Conservation (phyloP, 2,329 filamentous ascomycete species). For the Mollisiaceae sp. region DNA sequence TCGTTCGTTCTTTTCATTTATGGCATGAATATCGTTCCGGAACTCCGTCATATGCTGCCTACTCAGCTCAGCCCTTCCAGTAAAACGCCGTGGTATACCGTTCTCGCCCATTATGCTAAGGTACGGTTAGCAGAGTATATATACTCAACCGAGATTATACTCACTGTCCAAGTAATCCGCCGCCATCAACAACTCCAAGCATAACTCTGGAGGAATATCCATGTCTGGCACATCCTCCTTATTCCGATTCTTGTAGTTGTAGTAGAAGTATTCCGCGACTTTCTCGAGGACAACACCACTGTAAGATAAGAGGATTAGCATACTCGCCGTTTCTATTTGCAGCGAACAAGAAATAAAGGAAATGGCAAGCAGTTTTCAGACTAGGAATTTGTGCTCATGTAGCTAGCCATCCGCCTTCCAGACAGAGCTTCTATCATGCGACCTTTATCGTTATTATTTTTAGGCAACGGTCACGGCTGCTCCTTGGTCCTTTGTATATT, state of each 20-base stretch:
- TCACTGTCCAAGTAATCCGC: conserved; percentile 75
- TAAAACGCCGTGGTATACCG: conserved; percentile 27
- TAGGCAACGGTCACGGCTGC: background rate
- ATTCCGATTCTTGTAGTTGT: conserved; percentile 76
- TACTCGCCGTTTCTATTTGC: too few relatives aligned
- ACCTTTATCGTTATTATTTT: conserved; percentile 11
- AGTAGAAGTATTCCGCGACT: conserved; percentile 83
- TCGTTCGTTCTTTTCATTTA: conserved; percentile 3
- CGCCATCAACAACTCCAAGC: conserved; percentile 77
- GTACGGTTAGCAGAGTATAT: conserved; percentile 12
- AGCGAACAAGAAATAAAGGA: background rate
- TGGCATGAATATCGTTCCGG: conserved; percentile 2
- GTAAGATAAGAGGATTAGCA: background rate
- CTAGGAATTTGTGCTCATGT: background rate
- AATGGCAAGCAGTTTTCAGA: background rate
- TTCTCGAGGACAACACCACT: conserved; percentile 79
- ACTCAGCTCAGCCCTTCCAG: background rate
- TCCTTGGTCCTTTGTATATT: background rate
- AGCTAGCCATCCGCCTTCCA: background rate
- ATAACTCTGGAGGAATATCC: conserved; percentile 80
- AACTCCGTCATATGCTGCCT: conserved; percentile 15
- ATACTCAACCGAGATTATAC: conserved; percentile 30
- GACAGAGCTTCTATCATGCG: background rate
- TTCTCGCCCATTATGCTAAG: conserved; percentile 21
- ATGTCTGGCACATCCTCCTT: conserved; percentile 77